Evolutionary conservation across 2,329 filamentous ascomycete genomes (phyloP).

Genomic region (Pseudohalonectria lignicola): DNA sequence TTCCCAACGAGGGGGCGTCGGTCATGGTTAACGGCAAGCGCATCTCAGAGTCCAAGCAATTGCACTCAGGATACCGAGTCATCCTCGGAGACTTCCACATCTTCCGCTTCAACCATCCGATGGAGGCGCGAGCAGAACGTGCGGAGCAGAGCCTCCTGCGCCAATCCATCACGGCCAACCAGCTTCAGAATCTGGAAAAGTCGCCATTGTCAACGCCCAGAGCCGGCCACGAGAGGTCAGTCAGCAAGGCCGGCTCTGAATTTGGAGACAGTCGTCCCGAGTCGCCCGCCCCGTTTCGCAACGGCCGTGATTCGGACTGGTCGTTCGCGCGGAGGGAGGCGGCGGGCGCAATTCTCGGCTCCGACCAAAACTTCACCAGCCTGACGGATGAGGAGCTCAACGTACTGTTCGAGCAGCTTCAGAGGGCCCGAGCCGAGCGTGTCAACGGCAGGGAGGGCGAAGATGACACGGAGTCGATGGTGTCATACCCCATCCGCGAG

Average conservation of each 20-base stretch:
- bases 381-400: conserved; percentile 92
- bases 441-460: conserved; percentile 67
- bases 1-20: conserved; percentile 82
- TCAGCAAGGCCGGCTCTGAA: conserved; percentile 71
- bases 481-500: conserved; percentile 78
- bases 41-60: conserved; percentile 71
- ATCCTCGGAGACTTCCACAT: conserved; percentile 98
- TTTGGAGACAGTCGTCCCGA: conserved; percentile 67
- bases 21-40: conserved; percentile 97
- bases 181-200: conserved; percentile 47
- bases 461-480: conserved; percentile 81
- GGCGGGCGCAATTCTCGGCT: conserved; percentile 78
- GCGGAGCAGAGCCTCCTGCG: conserved; percentile 80
- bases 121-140: conserved; percentile 87
- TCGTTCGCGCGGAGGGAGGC: conserved; percentile 87
- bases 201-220: conserved; percentile 48
- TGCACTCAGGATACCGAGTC: conserved; percentile 87
- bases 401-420: conserved; percentile 85
- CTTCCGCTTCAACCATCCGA: conserved; percentile 94
- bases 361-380: conserved; percentile 82
- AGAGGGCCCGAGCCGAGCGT: conserved; percentile 68
- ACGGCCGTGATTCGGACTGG: conserved; percentile 82
- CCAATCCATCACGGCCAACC: conserved; percentile 61
- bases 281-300: conserved; percentile 62
- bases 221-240: conserved; percentile 62